A percentile compares a stretch with the other conserved stretches of the same genome.
These are phyloP conservation scores for Scutellaria galericulata DNA, from an alignment of 257 asterid genomes.

Conservation along the genomic window DNA sequence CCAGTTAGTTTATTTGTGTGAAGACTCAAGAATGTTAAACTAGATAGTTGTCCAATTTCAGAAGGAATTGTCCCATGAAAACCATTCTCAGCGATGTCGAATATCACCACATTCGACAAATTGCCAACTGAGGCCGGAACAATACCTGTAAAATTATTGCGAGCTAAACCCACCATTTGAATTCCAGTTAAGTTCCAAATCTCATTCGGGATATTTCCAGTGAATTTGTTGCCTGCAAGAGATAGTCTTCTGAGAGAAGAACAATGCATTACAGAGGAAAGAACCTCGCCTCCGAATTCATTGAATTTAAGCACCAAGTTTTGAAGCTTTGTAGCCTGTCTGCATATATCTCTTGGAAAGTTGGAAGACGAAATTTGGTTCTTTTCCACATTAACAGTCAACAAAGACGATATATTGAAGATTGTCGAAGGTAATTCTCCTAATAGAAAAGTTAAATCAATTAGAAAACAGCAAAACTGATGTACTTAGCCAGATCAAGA, in stretches of 20 bases:
- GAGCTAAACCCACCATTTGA: background rate
- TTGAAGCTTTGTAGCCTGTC: background rate
- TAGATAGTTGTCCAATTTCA: slow-evolving; percentile 24
- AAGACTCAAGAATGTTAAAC: background rate
- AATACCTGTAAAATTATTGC: background rate
- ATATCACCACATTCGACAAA: background rate
- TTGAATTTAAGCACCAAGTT: background rate
- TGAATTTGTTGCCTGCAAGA: background rate
- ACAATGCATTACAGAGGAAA: background rate
- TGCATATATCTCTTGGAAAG: slow-evolving; percentile 10
- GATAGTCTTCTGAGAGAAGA: background rate
- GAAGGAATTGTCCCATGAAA: slow-evolving; percentile 29
- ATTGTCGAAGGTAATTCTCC: slow-evolving; percentile 1
- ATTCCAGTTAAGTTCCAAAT: slow-evolving; percentile 12
- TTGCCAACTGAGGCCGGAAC: slow-evolving; percentile 30
- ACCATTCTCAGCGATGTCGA: background rate
- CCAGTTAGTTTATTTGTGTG: background rate
- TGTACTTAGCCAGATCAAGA: too few species aligned
- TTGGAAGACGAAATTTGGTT: background rate
- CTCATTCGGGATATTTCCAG: background rate
- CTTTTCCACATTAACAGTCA: background rate
- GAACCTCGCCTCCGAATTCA: slow-evolving; percentile 8
- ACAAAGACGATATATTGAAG: slow-evolving; percentile 4
- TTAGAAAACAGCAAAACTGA: background rate
- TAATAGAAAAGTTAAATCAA: background rate